Evolutionary conservation across 2,329 filamentous ascomycete species (phyloP).

Genomic region (Metarhizium album): DNA sequence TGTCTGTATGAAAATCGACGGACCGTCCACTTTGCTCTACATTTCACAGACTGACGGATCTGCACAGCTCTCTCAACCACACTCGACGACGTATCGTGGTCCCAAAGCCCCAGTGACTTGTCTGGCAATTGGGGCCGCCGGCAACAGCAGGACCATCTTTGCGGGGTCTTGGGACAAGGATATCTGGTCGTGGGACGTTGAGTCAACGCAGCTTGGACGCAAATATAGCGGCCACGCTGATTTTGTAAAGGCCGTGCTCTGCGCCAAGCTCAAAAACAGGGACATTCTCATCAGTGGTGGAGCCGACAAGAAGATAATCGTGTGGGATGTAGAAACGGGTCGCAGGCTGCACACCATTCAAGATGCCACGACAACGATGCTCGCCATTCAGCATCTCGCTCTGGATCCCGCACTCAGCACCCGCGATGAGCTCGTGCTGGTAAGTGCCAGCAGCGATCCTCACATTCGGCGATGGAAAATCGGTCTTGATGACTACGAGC

Average conservation of each 20-base stretch:
- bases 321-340: slow-evolving; percentile 68
- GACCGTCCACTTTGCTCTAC: neutral
- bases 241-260: slow-evolving; percentile 77
- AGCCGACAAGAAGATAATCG: slow-evolving; percentile 68
- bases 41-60: neutral
- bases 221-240: slow-evolving; percentile 71
- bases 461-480: slow-evolving; percentile 72
- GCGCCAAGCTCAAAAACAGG: slow-evolving; percentile 47
- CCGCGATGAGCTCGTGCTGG: slow-evolving; percentile 43
- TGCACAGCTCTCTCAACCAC: slow-evolving; percentile 21
- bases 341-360: slow-evolving; percentile 64
- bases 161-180: slow-evolving; percentile 92
- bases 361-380: slow-evolving; percentile 57
- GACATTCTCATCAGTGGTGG: slow-evolving; percentile 63
- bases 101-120: slow-evolving; percentile 73
- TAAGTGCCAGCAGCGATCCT: slow-evolving; percentile 72
- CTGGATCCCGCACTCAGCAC: slow-evolving; percentile 57
- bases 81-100: slow-evolving; percentile 52
- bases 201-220: slow-evolving; percentile 40
- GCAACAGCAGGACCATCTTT: slow-evolving; percentile 51
- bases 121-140: slow-evolving; percentile 52
- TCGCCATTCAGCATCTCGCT: slow-evolving; percentile 70
- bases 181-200: slow-evolving; percentile 73
- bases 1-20: slow-evolving; percentile 6
- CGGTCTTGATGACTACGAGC: slow-evolving; percentile 37